Conservation (phyloP, 495 filamentous ascomycete genomes). For the Diplogelasinospora grovesii region DNA sequence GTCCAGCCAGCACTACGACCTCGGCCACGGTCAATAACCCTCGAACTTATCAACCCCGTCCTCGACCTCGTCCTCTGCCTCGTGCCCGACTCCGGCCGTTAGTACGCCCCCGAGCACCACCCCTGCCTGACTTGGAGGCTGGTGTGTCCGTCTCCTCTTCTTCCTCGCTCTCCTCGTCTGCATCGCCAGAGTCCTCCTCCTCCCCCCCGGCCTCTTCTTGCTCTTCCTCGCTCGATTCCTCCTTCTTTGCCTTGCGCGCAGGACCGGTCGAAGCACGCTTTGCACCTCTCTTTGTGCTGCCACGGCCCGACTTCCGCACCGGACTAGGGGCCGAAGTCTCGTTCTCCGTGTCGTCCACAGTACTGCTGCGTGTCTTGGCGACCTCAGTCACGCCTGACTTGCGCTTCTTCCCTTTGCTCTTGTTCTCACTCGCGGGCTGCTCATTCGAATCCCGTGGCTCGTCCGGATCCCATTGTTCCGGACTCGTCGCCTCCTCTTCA, state of each 20-base stretch:
- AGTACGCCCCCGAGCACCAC: constrained; percentile 18
- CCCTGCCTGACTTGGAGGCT: constrained; percentile 16
- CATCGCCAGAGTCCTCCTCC: constrained; percentile 49
- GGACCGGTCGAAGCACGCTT: constrained; percentile 37
- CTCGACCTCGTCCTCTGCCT: constrained; percentile 14
- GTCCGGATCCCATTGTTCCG: constrained; percentile 43
- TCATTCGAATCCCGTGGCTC: constrained; percentile 10
- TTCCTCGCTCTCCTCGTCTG: constrained; percentile 30
- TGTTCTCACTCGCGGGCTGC: constrained; percentile 10
- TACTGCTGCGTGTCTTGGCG: constrained; percentile 41
- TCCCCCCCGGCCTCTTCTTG: too few species aligned
- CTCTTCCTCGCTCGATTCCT: constrained; percentile 54
- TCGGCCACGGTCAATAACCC: too few species aligned
- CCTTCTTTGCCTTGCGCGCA: constrained; percentile 28
- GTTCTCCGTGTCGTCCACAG: constrained; percentile 49
- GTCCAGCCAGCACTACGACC: too few species aligned
- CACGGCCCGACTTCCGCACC: constrained; percentile 27
- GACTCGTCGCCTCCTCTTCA: constrained; percentile 50
- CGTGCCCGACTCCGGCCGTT: constrained; percentile 8
- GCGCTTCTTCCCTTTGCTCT: too few species aligned
- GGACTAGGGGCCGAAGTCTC: constrained; percentile 31
- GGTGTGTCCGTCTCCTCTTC: constrained; percentile 23
- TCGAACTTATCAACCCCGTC: constrained; percentile 24
- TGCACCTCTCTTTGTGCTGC: constrained; percentile 28
- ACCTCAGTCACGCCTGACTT: constrained; percentile 32